phyloP scores from a whole-genome alignment of 2,329 filamentous ascomycete species.

The Fusarium verrucosum region DNA sequence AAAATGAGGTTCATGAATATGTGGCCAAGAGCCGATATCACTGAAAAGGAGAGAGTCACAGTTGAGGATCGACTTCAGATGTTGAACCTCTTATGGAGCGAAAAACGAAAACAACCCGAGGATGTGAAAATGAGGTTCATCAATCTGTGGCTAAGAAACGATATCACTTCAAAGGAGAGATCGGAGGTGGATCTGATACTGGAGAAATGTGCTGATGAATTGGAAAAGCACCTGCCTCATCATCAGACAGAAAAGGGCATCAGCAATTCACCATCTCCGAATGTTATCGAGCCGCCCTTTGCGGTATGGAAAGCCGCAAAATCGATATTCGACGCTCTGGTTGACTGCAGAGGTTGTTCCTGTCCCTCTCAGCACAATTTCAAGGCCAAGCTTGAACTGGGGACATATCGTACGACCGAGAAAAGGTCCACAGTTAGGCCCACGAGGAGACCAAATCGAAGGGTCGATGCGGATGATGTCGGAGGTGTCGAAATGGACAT shows the following conservation, averaged over 20 bases:
- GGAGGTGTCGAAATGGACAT: background rate
- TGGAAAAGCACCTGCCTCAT: background rate
- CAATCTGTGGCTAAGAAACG: background rate
- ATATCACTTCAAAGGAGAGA: background rate
- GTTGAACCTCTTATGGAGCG: background rate
- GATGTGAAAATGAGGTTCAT: background rate
- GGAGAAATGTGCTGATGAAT: background rate
- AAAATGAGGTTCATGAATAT: too few species aligned
- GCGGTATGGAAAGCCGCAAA: conserved; percentile 7
- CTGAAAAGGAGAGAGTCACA: too few species aligned
- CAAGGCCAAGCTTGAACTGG: background rate
- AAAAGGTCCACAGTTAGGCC: background rate
- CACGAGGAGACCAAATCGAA: background rate
- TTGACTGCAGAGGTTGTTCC: background rate
- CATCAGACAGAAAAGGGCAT: too few species aligned
- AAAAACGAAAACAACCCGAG: background rate
- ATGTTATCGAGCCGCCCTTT: background rate
- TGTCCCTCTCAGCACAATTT: conserved; percentile 6
- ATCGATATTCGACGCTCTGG: conserved; percentile 5
- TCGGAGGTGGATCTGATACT: background rate
- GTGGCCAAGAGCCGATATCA: too few species aligned
- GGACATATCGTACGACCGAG: background rate
- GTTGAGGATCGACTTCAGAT: background rate
- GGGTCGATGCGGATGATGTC: background rate
- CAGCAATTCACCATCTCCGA: too few species aligned